Base-by-base conservation (phyloP, 2,329 filamentous ascomycete species). In the Chrysosporium keratinophilum region DNA sequence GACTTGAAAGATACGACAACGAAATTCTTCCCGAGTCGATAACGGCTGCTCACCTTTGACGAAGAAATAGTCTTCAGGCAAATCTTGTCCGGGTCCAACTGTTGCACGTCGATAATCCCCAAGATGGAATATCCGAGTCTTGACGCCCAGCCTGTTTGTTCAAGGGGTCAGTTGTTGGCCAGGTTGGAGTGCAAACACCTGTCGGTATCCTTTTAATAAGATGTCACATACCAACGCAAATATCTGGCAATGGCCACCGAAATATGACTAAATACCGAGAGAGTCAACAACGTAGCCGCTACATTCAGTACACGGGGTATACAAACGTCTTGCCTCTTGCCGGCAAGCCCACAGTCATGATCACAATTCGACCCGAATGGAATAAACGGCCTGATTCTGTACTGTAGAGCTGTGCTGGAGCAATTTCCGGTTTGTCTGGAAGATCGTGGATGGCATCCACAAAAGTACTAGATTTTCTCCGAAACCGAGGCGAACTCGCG, bases 41-140 rank as follows among this genome's bases (percentile, higher is more conserved):
- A 14, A 54, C 31, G 33, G 14, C 3, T 31, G 43, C 66, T 59
- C 62, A 74, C 74, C 91, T 66, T 97, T 90, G 23, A 95, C 85
- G 67, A 91, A 95, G 74, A 98, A 98, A 70, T 98, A 98, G 68
- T 98, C 93, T 59, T 95, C 88, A 1, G 93, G 94, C 14, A 98
- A 86, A 54, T 90, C 82, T 54, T 85, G 84, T 12, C 84, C 88
- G 41, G 83, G 81, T 15, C 88, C 89, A 59, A 97, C 82, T 14
- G 91, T 95, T 33, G 89, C 90, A 67, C 93, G 82, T 60, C 93
- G 85, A 69, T 98, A 98, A 71, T 98, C 93, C 55, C 94, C 93
- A 14, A 98, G 77, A 67, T 98, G 93, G 68, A 98, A 98, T 62
- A 97, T 94, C 61, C 91, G 85, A 34, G 93, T 97, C 75, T 98